phyloP scores from a whole-genome alignment of 371 early-diverging fungal species.

The Mortierella sp. region DNA sequence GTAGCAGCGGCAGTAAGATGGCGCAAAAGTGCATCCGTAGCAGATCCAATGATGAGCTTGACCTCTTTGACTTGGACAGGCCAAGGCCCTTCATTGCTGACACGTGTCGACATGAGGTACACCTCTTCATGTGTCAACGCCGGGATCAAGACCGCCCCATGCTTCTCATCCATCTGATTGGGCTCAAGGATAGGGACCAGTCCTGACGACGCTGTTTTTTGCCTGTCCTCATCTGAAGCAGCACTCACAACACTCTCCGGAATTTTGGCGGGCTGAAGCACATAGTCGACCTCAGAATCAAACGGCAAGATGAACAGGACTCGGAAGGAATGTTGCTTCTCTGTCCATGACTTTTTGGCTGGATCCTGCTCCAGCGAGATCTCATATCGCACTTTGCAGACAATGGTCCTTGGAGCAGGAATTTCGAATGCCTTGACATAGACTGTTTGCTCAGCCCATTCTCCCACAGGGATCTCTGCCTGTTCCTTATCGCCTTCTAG shows the following conservation, averaged over 20 bases:
- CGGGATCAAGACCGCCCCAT: constrained; percentile 39
- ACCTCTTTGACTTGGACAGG: constrained; percentile 50
- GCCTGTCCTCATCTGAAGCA: too few species aligned
- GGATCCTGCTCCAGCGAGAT: constrained; percentile 26
- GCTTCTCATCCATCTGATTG: constrained; percentile 24
- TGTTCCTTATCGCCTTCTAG: not conserved
- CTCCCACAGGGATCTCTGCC: constrained; percentile 27
- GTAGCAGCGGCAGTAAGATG: not conserved
- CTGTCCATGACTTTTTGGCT: constrained; percentile 33
- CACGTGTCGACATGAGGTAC: constrained; percentile 43
- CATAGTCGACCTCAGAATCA: constrained; percentile 44
- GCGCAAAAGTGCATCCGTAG: not conserved
- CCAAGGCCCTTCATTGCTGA: constrained; percentile 53
- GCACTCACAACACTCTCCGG: not conserved
- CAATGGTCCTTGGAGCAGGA: constrained; percentile 42
- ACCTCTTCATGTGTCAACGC: constrained; percentile 34
- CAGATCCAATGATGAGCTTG: constrained; percentile 27
- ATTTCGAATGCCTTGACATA: constrained; percentile 43
- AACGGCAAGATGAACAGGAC: constrained; percentile 45
- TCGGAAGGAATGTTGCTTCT: constrained; percentile 47
- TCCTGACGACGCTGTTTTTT: not conserved
- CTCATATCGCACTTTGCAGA: constrained; percentile 48
- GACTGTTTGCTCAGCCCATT: constrained; percentile 43
- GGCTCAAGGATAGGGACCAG: constrained; percentile 27
- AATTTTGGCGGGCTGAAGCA: constrained; percentile 18